Evolutionary conservation across 768 basidiomycete species (phyloP), one percentile per base, ranked within the genome.

Genomic region (Holtermanniella nyarrowii): DNA sequence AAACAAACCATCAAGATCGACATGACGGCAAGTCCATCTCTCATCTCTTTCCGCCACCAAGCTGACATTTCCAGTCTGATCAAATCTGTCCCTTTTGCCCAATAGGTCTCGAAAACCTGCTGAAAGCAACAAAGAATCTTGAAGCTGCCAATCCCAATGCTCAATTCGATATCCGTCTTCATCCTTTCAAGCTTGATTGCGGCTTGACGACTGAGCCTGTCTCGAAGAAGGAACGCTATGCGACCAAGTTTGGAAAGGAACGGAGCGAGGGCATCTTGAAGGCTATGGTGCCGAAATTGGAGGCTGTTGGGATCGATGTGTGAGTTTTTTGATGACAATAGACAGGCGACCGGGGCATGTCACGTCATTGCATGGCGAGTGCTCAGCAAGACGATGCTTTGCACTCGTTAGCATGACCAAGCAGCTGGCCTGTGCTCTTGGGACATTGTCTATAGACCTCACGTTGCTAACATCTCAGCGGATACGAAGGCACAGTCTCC

Each of bases 261-360:
- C 72, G 72, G 43, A 77, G 76, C 42, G 60, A 63, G 22, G 71
- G 70, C 26, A 65, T 80, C 40, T 67, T 76, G 31, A 67, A 68
- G 41, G 69, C 72, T 31, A 75, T 83, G 24, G 62, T 71, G 21
- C 78, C 77, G 50, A 80, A 79, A 74, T 77, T 76, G 1, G 72
- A 76, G 27, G 77, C 80, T 62, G 77, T 80, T 49, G 79, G 78
- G 1, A 76, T 82, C 46, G 76, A 78, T 27, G 72, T 82, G 81
- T 83, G 69, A 59, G 79, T 72, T 3, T 43, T 40, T 27, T 48
- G 20, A 22, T 26, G 27, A 20, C 25, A 16, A 22, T 22, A 44
- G 20, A 3, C 42, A 26, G 16, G 16, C 31, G 31, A 37, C 10
- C 31, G 7, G 31, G 5, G 14, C n/a, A 7, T n/a, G n/a, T n/a